Conservation (phyloP, 2,329 filamentous ascomycete species). For the Pestalotiopsis sp. region DNA sequence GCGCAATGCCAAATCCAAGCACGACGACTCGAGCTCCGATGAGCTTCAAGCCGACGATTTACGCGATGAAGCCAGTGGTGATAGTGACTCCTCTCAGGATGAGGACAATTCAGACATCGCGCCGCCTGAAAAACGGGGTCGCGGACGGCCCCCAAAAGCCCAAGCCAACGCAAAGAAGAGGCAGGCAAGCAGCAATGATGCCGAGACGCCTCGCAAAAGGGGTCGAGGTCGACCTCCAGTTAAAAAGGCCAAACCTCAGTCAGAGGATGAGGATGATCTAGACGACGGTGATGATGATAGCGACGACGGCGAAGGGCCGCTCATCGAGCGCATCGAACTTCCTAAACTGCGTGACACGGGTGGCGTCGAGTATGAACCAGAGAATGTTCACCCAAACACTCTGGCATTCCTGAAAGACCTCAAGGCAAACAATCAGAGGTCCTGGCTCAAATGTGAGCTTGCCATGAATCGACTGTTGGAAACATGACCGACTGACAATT, state of each 20-base stretch:
- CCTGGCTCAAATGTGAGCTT: slow-evolving; percentile 40
- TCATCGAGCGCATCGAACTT: slow-evolving; percentile 42
- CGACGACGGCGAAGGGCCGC: slow-evolving; percentile 35
- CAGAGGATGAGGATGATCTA: slow-evolving; percentile 21
- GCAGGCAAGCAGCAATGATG: background rate
- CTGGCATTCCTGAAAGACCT: slow-evolving; percentile 59
- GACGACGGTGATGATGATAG: slow-evolving; percentile 18
- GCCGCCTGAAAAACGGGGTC: background rate
- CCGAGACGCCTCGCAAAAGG: slow-evolving; percentile 1
- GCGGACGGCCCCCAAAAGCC: slow-evolving; percentile 5
- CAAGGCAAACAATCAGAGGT: slow-evolving; percentile 59
- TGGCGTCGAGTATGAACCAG: slow-evolving; percentile 51
- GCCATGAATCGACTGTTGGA: background rate
- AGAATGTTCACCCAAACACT: slow-evolving; percentile 58
- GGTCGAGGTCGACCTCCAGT: slow-evolving; percentile 10
- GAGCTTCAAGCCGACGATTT: background rate
- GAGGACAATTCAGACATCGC: slow-evolving; percentile 4
- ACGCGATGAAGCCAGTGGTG: background rate
- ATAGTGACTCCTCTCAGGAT: background rate
- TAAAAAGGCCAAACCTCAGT: background rate
- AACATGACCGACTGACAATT: slow-evolving; percentile 6
- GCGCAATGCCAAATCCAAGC: background rate
- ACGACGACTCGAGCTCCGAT: background rate
- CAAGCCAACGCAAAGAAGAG: slow-evolving; percentile 7
- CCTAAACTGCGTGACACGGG: slow-evolving; percentile 41